Base-by-base conservation (phyloP, 2,329 filamentous ascomycete species). In the Cercospora canescens region DNA sequence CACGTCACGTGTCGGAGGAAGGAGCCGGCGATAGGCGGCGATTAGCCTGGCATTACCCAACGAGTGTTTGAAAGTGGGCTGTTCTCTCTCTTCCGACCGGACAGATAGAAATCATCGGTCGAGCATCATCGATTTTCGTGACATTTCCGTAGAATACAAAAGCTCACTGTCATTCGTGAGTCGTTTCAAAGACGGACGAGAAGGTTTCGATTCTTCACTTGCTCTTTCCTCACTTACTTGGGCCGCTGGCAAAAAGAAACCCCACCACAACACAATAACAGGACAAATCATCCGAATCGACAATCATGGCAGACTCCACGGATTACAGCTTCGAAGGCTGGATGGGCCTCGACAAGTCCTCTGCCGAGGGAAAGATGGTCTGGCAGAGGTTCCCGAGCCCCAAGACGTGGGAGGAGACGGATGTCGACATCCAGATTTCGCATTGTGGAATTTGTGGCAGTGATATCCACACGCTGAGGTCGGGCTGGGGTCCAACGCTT, bases 261-360 rank as follows among this genome's bases (percentile, higher is more conserved):
- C 8, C 26, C 9, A 52, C 32, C 26, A 21, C 37, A 3, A 52
- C 4, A 41, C 4, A 30, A 11, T 7, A 30, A 56, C 18, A 56
- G 8, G n/a, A 30, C 59, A 24, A 16, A 8, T 9, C 24, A 28
- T 9, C 2, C 14, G 9, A 6, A 1, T 45, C 35, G 16, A 39
- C n/a, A 64, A 67, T 5, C n/a, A 60, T 60, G 58, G 39, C 59
- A 6, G 32, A 24, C 14, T 50, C 56, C 30, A 57, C 60, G 37
- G 77, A 82, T 69, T 83, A 84, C 76, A 83, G 82, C 63, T 87
- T 87, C 73, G 80, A 85, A 74, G 86, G 86, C 72, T 87, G 86
- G 85, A 79, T 87, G 70, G 86, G 83, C 73, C 80, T 83, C 37
- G 82, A 84, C 76, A 72, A 79, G 34, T 76, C 78, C 65, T 77